A percentile compares a stretch with the other conserved stretches of the same genome.
Evolutionary conservation across 768 basidiomycete genomes (phyloP).

Genomic region (Crassisporium funariophilum): DNA sequence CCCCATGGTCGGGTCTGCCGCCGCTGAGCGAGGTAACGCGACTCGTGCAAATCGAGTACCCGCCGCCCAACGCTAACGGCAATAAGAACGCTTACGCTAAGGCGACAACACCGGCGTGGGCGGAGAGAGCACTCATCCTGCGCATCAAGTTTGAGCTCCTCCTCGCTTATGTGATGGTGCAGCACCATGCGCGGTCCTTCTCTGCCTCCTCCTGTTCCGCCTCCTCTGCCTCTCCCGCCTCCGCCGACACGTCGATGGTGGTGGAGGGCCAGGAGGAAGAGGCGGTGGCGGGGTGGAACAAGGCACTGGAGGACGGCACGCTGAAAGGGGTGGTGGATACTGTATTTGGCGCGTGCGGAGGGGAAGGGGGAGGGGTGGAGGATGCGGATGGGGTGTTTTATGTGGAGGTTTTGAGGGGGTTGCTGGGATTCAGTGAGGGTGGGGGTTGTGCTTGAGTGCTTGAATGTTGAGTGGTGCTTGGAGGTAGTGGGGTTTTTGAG

Average conservation of each 20-base stretch:
- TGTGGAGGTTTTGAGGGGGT: conserved; percentile 3
- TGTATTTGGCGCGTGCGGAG: conserved; percentile 2
- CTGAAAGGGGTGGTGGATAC: conserved; percentile 2
- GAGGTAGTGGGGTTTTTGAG: no score
- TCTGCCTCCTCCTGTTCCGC: no score
- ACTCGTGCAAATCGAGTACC: background rate
- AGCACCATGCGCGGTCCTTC: conserved; percentile 6
- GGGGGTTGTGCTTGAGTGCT: no score
- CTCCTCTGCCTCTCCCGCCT: no score
- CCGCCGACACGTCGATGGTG: background rate
- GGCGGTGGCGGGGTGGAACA: background rate
- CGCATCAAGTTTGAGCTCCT: conserved; percentile 20
- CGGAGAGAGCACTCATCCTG: conserved; percentile 9
- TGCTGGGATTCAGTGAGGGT: background rate
- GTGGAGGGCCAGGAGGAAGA: background rate
- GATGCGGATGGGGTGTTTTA: conserved; percentile 4
- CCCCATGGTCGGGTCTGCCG: no score
- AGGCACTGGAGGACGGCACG: conserved; percentile 9
- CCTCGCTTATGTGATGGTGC: conserved; percentile 14
- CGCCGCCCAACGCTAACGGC: background rate
- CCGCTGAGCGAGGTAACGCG: conserved; percentile 1
- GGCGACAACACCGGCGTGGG: conserved; percentile 13
- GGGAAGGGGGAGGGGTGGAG: background rate
- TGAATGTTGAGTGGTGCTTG: no score
- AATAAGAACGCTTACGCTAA: background rate